phyloP scores from a whole-genome alignment of 2,329 filamentous ascomycete species.

The Endoconidiophora polonica region DNA sequence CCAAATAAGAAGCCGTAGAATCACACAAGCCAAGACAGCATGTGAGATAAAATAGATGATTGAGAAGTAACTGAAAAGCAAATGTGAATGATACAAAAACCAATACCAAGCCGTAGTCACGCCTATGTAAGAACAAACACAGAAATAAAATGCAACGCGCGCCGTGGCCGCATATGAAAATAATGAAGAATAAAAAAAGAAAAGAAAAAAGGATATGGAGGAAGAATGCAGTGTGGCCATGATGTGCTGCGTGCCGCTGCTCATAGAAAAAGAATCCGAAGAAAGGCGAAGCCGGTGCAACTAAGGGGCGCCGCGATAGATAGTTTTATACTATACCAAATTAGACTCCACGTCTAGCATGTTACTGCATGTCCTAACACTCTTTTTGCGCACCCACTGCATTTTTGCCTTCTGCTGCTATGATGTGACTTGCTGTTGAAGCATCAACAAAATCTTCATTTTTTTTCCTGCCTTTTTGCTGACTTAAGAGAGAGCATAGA shows the following conservation, averaged over 20 bases:
- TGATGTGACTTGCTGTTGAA: no score
- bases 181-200: conserved; percentile 1
- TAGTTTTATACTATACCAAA: not conserved
- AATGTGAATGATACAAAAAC: conserved; percentile 18
- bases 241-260: not conserved
- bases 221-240: not conserved
- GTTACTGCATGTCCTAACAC: no score
- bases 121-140: conserved; percentile 2
- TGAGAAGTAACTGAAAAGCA: not conserved
- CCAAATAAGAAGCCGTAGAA: not conserved
- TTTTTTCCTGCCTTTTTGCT: no score
- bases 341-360: no score
- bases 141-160: conserved; percentile 1
- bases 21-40: not conserved
- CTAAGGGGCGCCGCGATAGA: not conserved
- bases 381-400: no score
- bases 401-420: no score
- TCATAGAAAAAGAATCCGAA: not conserved
- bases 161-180: no score
- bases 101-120: conserved; percentile 4
- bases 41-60: not conserved
- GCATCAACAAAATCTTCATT: no score
- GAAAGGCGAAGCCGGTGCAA: no score
- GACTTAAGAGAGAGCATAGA: no score
- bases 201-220: not conserved